A percentile compares a stretch with the other conserved stretches of the same genome.
Evolutionary conservation across 352 stramenopile genomes (phyloP).

Genomic region (Pythium biforme): DNA sequence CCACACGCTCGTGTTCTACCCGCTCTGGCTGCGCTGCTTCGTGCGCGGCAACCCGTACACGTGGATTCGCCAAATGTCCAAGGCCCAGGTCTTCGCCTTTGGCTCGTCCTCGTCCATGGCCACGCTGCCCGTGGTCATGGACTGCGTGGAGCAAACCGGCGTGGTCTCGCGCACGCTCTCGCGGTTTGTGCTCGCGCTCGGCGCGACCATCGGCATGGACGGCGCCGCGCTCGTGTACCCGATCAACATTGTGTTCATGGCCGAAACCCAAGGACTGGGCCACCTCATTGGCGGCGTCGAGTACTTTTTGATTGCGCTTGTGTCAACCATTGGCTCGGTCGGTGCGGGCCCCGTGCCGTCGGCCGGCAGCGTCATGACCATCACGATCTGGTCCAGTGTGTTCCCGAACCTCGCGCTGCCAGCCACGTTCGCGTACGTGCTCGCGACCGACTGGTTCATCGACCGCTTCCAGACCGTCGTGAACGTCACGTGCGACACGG

Average conservation of each 20-base stretch:
- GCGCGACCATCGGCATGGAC: slow-evolving; percentile 38
- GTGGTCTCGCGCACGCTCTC: slow-evolving; percentile 26
- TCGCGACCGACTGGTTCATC: slow-evolving; percentile 61
- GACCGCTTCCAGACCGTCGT: slow-evolving; percentile 56
- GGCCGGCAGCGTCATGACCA: slow-evolving; percentile 38
- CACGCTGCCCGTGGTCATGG: slow-evolving; percentile 41
- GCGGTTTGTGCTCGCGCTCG: slow-evolving; percentile 36
- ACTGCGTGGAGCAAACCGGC: slow-evolving; percentile 33
- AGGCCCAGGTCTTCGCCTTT: slow-evolving; percentile 39
- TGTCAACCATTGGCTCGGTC: slow-evolving; percentile 31
- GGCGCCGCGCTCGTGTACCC: slow-evolving; percentile 32
- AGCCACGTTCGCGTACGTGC: slow-evolving; percentile 49
- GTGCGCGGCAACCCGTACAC: slow-evolving; percentile 32
- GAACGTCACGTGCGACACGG: slow-evolving; percentile 59
- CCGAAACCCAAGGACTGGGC: slow-evolving; percentile 25
- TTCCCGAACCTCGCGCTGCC: slow-evolving; percentile 37
- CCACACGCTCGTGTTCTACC: slow-evolving; percentile 42
- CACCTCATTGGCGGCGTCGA: slow-evolving; percentile 30
- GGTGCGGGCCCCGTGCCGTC: slow-evolving; percentile 34
- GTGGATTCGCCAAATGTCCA: slow-evolving; percentile 34
- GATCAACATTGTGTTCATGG: slow-evolving; percentile 43
- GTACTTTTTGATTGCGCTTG: slow-evolving; percentile 35
- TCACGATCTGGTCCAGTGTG: slow-evolving; percentile 42
- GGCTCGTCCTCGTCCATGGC: slow-evolving; percentile 43
- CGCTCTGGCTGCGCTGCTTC: slow-evolving; percentile 28